Evolutionary conservation across 495 filamentous ascomycete species (phyloP).

Genomic region (Apodospora peruviana): DNA sequence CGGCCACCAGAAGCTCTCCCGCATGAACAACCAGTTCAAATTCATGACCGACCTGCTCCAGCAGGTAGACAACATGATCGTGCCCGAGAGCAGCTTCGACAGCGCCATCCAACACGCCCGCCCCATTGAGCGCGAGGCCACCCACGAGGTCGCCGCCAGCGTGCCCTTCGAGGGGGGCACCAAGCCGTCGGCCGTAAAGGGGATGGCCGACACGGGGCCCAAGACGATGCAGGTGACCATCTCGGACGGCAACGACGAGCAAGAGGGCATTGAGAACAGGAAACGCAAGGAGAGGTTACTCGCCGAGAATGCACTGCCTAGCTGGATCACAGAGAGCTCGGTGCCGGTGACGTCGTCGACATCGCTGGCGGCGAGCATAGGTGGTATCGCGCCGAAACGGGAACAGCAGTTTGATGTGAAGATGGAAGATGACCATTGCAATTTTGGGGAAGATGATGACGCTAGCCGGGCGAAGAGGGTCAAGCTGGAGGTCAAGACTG

Average conservation of each 20-base stretch:
- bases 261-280: constrained; percentile 66
- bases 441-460: constrained; percentile 35
- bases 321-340: constrained; percentile 86
- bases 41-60: constrained; percentile 79
- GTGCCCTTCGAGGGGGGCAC: constrained; percentile 37
- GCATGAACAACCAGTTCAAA: constrained; percentile 80
- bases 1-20: constrained; percentile 85
- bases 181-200: constrained; percentile 65
- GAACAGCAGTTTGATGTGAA: too few species aligned
- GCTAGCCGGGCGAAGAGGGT: constrained; percentile 48
- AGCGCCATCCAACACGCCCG: constrained; percentile 58
- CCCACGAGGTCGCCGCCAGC: constrained; percentile 53
- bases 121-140: constrained; percentile 55
- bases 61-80: constrained; percentile 73
- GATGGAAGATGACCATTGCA: too few species aligned
- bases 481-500: constrained; percentile 43
- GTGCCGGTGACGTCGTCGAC: constrained; percentile 44
- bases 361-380: not conserved
- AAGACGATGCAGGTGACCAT: constrained; percentile 74
- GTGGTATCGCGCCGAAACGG: too few species aligned
- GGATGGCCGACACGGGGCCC: constrained; percentile 58
- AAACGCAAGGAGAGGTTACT: constrained; percentile 68
- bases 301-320: constrained; percentile 77
- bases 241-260: constrained; percentile 67
- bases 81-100: constrained; percentile 86